A percentile compares a stretch with the other conserved stretches of the same genome.
These are phyloP conservation scores for Platanthera zijinensis DNA, from an alignment of 106 monocot genomes.

Conservation along the genomic window DNA sequence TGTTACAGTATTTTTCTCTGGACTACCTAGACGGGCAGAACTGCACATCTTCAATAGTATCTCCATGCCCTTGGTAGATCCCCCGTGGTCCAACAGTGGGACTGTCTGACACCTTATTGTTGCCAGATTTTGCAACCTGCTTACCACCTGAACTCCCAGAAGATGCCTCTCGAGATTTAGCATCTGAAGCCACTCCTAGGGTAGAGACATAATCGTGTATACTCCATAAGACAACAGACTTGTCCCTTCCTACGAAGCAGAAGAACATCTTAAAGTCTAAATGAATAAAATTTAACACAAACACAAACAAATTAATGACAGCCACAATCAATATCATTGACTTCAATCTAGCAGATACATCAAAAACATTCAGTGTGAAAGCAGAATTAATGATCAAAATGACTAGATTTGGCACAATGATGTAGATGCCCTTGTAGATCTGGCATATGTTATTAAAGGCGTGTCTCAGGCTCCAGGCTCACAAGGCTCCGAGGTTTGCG, in stretches of 20 bases:
- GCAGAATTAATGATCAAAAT: background rate
- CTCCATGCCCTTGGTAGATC: constrained; percentile 65
- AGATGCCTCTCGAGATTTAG: constrained; percentile 43
- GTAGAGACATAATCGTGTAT: constrained; percentile 84
- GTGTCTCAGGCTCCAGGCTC: too few species aligned
- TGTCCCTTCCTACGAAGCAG: constrained; percentile 66
- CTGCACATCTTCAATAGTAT: constrained; percentile 97
- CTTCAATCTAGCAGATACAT: background rate
- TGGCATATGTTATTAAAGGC: background rate
- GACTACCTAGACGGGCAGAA: constrained; percentile 89
- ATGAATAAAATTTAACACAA: background rate
- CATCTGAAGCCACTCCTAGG: constrained; percentile 29
- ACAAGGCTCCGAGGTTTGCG: too few species aligned
- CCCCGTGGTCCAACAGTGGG: constrained; percentile 68
- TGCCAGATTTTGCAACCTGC: constrained; percentile 32
- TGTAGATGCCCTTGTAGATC: background rate
- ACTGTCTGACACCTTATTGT: constrained; percentile 46
- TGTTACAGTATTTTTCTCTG: background rate
- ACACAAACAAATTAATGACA: background rate
- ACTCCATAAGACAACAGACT: constrained; percentile 88
- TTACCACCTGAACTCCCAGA: constrained; percentile 37
- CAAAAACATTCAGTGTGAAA: background rate
- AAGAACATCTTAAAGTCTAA: background rate
- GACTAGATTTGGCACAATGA: background rate
- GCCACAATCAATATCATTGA: background rate